Percentiles rank a stretch among this genome's conserved stretches.
Conservation (phyloP, 257 asterid species). For the Mentha longifolia region DNA sequence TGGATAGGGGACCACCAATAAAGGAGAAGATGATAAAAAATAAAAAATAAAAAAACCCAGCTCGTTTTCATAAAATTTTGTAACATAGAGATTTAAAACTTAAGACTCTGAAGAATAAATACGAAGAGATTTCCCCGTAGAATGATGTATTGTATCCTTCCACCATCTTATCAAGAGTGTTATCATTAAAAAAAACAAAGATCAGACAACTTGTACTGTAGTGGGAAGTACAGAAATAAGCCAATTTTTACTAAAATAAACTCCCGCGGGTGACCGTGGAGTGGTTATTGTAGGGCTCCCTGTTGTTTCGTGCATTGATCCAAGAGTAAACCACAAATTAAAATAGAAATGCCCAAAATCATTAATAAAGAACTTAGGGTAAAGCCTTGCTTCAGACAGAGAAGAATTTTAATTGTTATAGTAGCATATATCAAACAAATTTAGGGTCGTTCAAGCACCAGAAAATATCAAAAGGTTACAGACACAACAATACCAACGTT, state of each 20-base stretch:
- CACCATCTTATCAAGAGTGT: not conserved
- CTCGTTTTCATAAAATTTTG: constrained; percentile 3
- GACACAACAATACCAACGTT: not conserved
- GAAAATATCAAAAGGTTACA: not conserved
- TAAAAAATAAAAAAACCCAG: too few species aligned
- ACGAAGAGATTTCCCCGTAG: too few species aligned
- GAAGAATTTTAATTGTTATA: not conserved
- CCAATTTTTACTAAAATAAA: not conserved
- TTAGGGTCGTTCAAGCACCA: too few species aligned
- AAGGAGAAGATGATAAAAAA: not conserved
- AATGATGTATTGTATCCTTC: not conserved
- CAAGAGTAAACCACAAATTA: not conserved
- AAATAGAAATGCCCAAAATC: not conserved
- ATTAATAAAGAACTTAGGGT: not conserved
- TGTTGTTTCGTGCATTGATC: not conserved
- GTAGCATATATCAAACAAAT: constrained; percentile 3
- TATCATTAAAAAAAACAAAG: not conserved
- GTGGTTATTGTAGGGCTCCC: not conserved
- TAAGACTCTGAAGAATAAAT: too few species aligned
- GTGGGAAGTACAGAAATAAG: not conserved
- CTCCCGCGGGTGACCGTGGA: not conserved
- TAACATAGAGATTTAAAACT: not conserved
- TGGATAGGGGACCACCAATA: not conserved
- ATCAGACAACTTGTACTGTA: not conserved
- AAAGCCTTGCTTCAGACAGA: not conserved